phyloP scores from a whole-genome alignment of 257 asterid genomes.

The Solanum pimpinellifolium region DNA sequence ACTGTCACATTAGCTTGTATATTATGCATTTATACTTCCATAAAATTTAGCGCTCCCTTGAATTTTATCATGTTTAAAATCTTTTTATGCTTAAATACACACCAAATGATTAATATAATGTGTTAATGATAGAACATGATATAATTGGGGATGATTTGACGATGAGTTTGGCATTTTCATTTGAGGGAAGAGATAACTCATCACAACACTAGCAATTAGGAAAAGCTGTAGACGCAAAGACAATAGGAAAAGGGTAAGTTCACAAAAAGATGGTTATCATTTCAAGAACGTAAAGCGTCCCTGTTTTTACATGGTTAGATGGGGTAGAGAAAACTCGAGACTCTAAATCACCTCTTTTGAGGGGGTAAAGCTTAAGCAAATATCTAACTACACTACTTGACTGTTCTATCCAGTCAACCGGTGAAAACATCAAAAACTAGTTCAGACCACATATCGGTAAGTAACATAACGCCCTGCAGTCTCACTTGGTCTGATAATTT shows the following conservation, averaged over 20 bases:
- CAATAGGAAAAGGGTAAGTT: background rate
- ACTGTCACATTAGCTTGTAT: background rate
- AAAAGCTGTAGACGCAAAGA: background rate
- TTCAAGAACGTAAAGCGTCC: background rate
- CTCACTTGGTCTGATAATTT: conserved; percentile 84
- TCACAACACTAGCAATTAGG: background rate
- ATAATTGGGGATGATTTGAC: background rate
- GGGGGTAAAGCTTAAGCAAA: background rate
- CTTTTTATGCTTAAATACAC: background rate
- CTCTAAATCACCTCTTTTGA: background rate
- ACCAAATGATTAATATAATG: background rate
- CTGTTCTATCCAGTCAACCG: background rate
- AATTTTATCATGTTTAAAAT: background rate
- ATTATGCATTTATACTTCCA: background rate
- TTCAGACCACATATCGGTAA: conserved; percentile 62
- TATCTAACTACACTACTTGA: background rate
- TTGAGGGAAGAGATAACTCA: background rate
- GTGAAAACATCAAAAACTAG: background rate
- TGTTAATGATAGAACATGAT: background rate
- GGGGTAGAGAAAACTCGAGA: background rate
- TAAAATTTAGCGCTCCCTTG: background rate
- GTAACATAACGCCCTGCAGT: conserved; percentile 86
- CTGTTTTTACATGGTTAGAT: background rate
- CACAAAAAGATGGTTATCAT: background rate
- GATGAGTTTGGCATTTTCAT: background rate